Conservation (phyloP, 2,329 filamentous ascomycete species). For the Fusarium oligoseptatum region DNA sequence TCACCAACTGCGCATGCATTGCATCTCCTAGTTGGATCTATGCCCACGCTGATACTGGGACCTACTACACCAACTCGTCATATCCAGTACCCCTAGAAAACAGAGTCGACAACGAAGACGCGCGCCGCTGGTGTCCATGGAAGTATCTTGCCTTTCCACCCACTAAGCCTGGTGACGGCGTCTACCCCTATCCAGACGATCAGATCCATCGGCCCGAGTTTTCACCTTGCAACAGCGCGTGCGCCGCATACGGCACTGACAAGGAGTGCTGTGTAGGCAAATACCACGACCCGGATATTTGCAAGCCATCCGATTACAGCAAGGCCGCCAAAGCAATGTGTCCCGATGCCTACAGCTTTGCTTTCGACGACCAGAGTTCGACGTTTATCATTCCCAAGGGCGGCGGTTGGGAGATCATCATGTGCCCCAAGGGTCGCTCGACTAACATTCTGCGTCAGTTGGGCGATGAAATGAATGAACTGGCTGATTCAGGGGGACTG, state of each 20-base stretch:
- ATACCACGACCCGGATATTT: constrained; percentile 73
- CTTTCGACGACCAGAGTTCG: constrained; percentile 70
- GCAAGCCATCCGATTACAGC: constrained; percentile 77
- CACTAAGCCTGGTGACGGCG: constrained; percentile 76
- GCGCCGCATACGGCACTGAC: constrained; percentile 75
- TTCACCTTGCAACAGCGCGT: constrained; percentile 83
- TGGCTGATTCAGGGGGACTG: constrained; percentile 60
- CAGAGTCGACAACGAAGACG: constrained; percentile 66
- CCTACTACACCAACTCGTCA: constrained; percentile 72
- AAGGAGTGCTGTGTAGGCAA: constrained; percentile 82
- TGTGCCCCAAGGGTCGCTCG: constrained; percentile 76
- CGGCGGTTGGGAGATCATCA: constrained; percentile 82
- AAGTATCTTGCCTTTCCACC: constrained; percentile 78
- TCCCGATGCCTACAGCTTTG: constrained; percentile 87
- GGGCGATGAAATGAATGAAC: constrained; percentile 61
- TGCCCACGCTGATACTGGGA: constrained; percentile 65
- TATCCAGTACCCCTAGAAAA: constrained; percentile 78
- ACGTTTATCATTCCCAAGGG: constrained; percentile 75
- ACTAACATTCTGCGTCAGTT: constrained; percentile 70
- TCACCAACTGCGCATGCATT: constrained; percentile 83
- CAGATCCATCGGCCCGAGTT: constrained; percentile 78
- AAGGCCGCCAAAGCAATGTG: constrained; percentile 79
- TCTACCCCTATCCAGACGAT: constrained; percentile 86
- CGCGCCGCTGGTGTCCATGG: constrained; percentile 84
- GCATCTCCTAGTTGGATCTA: constrained; percentile 75